Evolutionary conservation across 148 eudicot genomes (phyloP).

Genomic region (Mesembryanthemum crystallinum): DNA sequence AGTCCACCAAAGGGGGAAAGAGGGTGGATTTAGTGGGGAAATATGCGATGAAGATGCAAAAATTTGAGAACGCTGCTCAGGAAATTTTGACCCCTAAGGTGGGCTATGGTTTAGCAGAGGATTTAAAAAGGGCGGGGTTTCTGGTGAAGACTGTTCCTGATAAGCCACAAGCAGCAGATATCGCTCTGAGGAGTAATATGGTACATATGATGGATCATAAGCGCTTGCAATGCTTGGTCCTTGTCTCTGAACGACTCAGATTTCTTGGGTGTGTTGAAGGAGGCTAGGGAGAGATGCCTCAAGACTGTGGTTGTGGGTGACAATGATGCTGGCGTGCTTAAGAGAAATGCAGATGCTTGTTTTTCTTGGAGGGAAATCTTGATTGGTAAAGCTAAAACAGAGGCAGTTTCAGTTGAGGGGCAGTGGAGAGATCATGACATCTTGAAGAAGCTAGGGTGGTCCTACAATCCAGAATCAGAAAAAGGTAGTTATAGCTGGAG

Average conservation of each 20-base stretch:
- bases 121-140: conserved; percentile 73
- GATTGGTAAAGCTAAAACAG: conserved; percentile 64
- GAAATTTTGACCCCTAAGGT: conserved; percentile 66
- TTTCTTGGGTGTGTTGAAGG: conserved; percentile 59
- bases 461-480: conserved; percentile 51
- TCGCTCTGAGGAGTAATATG: conserved; percentile 55
- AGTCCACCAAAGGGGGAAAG: conserved; percentile 61
- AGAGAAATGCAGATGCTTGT: conserved; percentile 66
- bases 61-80: conserved; percentile 55
- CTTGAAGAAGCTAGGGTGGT: conserved; percentile 73
- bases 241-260: conserved; percentile 83
- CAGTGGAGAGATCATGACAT: conserved; percentile 75
- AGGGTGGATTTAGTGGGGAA: conserved; percentile 62
- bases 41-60: conserved; percentile 70
- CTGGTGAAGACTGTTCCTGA: conserved; percentile 66
- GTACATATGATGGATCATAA: conserved; percentile 70
- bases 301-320: conserved; percentile 86
- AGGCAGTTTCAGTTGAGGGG: conserved; percentile 66
- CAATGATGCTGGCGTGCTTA: conserved; percentile 54
- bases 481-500: conserved; percentile 19
- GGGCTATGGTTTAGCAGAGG: conserved; percentile 74
- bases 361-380: conserved; percentile 85
- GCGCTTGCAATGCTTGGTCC: conserved; percentile 49
- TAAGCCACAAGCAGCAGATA: conserved; percentile 70
- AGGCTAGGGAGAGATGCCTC: conserved; percentile 74